phyloP scores from a whole-genome alignment of 176 grass and related monocot genomes.

The Aegilops speltoides region DNA sequence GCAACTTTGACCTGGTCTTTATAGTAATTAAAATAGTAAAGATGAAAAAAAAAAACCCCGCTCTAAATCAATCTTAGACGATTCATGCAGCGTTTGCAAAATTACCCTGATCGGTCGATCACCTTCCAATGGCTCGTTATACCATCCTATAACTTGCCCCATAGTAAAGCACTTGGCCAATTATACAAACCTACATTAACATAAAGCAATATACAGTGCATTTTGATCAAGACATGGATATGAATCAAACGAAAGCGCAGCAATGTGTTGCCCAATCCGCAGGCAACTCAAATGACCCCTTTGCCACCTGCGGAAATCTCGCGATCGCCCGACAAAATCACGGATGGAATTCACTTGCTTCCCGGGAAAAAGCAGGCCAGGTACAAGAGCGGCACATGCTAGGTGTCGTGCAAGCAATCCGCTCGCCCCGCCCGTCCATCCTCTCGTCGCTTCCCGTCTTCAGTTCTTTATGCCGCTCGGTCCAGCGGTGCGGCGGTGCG shows the following conservation, averaged over 20 bases:
- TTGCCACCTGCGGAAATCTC: conserved; percentile 28
- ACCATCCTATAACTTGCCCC: background rate
- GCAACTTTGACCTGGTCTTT: too few relatives aligned
- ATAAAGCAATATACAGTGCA: background rate
- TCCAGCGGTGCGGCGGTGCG: too few relatives aligned
- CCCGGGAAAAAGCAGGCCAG: background rate
- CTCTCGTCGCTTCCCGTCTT: background rate
- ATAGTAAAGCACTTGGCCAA: background rate
- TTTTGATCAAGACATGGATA: background rate
- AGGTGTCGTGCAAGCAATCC: conserved; percentile 16
- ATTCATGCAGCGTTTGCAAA: background rate
- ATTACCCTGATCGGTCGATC: background rate
- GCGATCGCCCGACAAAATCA: conserved; percentile 8
- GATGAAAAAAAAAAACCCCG: too few relatives aligned
- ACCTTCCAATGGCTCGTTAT: background rate
- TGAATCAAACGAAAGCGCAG: background rate
- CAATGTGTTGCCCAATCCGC: background rate
- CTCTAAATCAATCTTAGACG: background rate
- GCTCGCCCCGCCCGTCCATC: too few relatives aligned
- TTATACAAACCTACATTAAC: background rate
- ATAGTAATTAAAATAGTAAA: too few relatives aligned
- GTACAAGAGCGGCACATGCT: conserved; percentile 18
- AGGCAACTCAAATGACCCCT: background rate
- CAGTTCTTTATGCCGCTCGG: background rate
- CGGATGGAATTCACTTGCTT: background rate